Base-by-base conservation (phyloP, 2,329 filamentous ascomycete species). In the Knoxdaviesia capensis region DNA sequence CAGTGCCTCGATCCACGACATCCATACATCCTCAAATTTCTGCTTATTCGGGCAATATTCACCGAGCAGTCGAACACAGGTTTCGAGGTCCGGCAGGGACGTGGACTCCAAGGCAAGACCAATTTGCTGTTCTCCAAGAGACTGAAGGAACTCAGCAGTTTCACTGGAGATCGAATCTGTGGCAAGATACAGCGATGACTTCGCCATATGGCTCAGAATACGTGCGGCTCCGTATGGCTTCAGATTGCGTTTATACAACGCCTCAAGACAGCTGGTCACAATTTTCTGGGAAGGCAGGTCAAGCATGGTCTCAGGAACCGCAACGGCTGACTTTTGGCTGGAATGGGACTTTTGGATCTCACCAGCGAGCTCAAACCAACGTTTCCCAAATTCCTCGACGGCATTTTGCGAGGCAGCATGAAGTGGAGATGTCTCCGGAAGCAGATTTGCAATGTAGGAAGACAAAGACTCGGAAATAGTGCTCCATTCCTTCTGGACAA, bases 51-150 rank as follows among this genome's bases (percentile, higher is more conserved):
- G 59, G 35, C 57, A 56, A 10, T 63, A 59, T 31, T 61, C 54
- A 1, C 68, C 66, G 36, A 77, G 61, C 1, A 68, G 56, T 39
- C 76, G 68, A 0, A 93, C 61, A 7, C 76, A 72, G 0, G 76
- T 70, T 6, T 86, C 61, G 0, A 94, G 56, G 41, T 77, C 69
- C 2, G 69, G 57, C 0, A 74, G 71, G 1, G 84, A 87, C 0
- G 80, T 72, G 0, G 83, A 86, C 2, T 68, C 58, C 3, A 87
- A 58, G 10, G 54, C 36, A 61, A 53, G 1, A 59, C 61, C 0
- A 58, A 58, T 39, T 4, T 40, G 32, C 20, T 20, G 20, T 20
- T 44, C 32, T 29, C 38, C 33, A 10, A 40, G 43, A 28, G 34
- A 31, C 28, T 47, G 41, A 7, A 36, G 31, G 9, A 48, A 35